Percentiles rank a stretch among this genome's conserved stretches.
Conservation (phyloP, 768 basidiomycete species). For the Suillus lakei region DNA sequence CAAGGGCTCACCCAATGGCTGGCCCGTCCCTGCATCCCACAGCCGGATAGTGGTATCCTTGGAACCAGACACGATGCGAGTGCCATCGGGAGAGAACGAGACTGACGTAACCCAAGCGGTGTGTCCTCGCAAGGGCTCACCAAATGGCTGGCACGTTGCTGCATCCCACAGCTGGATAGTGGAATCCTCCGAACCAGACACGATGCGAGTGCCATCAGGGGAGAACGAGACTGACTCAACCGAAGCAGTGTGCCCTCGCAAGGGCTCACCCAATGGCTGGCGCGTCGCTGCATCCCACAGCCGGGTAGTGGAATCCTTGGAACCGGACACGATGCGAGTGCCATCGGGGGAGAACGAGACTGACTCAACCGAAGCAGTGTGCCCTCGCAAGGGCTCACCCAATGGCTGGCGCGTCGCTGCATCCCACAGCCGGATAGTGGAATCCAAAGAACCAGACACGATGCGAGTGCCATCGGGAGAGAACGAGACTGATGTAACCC, state of each 20-base stretch:
- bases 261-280: neutral
- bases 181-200: constrained; percentile 21
- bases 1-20: constrained; percentile 15
- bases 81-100: constrained; percentile 8
- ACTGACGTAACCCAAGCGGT: neutral
- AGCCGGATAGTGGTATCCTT: constrained; percentile 7
- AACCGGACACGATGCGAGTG: constrained; percentile 14
- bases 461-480: constrained; percentile 15
- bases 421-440: constrained; percentile 15
- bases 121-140: neutral
- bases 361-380: constrained; percentile 3
- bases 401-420: constrained; percentile 1
- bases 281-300: constrained; percentile 15
- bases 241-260: constrained; percentile 15
- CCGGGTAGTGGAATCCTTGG: constrained; percentile 4
- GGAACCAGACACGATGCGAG: neutral
- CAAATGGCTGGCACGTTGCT: neutral
- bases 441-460: constrained; percentile 17
- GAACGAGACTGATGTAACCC: constrained; percentile 13
- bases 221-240: constrained; percentile 25
- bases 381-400: constrained; percentile 8
- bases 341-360: constrained; percentile 22
- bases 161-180: constrained; percentile 23
- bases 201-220: constrained; percentile 19
- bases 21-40: constrained; percentile 19